Percentiles rank a stretch among this genome's conserved stretches.
Conservation (phyloP, 2,329 filamentous ascomycete genomes). For the Calonectria leucothoes region DNA sequence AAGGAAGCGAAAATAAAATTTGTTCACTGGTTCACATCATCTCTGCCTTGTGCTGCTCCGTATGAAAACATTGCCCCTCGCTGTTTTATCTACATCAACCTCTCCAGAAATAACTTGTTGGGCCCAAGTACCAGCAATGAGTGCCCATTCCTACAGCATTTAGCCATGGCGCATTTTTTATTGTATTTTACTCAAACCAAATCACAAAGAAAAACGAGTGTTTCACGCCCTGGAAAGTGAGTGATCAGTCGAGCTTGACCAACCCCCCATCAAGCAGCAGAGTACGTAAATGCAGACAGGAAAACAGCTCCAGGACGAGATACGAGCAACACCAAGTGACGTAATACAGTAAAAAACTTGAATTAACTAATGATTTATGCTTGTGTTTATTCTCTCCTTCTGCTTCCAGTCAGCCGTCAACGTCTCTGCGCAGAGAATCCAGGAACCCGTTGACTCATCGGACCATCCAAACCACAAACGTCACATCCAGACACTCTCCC, state of each 20-base stretch:
- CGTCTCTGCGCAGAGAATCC: not conserved
- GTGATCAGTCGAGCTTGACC: not conserved
- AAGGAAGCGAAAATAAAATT: slow-evolving; percentile 11
- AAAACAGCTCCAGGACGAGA: not conserved
- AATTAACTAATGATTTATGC: not conserved
- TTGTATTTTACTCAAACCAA: not conserved
- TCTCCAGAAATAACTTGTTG: not conserved
- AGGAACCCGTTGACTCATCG: not conserved
- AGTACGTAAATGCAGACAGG: not conserved
- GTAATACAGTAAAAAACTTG: not conserved
- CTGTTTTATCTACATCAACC: not conserved
- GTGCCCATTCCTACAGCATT: not conserved
- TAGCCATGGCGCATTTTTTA: not conserved
- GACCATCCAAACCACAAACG: not conserved
- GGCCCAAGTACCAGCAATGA: not conserved
- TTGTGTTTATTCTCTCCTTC: not conserved
- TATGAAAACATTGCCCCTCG: not conserved
- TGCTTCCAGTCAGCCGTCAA: not conserved
- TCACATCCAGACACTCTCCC: not conserved
- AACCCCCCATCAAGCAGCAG: not conserved
- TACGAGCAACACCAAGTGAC: not conserved
- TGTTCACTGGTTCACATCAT: not conserved
- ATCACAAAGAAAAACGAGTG: too few relatives aligned
- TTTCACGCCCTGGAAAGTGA: not conserved
- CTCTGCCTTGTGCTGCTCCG: not conserved